A percentile compares a stretch with the other conserved stretches of the same genome.
Conservation (phyloP, 2,329 filamentous ascomycete species). For the Zopfia rhizophila region DNA sequence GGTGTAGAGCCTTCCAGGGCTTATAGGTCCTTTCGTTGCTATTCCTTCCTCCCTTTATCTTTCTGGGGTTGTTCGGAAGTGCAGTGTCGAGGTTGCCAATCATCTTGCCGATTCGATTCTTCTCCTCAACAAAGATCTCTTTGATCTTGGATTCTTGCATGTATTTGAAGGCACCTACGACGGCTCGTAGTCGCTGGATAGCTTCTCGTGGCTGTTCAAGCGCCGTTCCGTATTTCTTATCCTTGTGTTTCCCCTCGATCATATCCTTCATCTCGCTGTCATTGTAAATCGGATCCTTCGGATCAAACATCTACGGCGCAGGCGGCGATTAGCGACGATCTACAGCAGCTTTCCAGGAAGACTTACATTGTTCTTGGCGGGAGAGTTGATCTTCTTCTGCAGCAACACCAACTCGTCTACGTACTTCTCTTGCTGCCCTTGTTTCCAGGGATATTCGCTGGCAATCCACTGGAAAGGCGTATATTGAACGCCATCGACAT, state of each 20-base stretch:
- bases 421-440: neutral
- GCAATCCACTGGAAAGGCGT: slow-evolving; percentile 2
- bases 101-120: neutral
- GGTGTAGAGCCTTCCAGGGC: neutral
- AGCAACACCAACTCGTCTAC: too few relatives aligned
- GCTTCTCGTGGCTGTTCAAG: neutral
- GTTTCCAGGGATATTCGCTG: neutral
- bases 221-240: neutral
- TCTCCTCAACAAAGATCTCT: neutral
- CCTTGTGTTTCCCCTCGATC: neutral
- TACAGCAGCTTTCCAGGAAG: too few relatives aligned
- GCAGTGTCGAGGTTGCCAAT: neutral
- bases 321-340: too few relatives aligned
- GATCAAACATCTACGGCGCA: neutral
- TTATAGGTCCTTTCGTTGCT: neutral
- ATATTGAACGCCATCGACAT: neutral
- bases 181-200: neutral
- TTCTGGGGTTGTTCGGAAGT: neutral
- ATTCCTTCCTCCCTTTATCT: neutral
- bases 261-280: neutral
- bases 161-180: neutral
- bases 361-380: too few relatives aligned
- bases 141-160: neutral
- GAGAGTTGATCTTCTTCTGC: too few relatives aligned
- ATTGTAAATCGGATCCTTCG: neutral